Evolutionary conservation across 2,329 filamentous ascomycete species (phyloP).

Genomic region (Colletotrichum gigasporum): DNA sequence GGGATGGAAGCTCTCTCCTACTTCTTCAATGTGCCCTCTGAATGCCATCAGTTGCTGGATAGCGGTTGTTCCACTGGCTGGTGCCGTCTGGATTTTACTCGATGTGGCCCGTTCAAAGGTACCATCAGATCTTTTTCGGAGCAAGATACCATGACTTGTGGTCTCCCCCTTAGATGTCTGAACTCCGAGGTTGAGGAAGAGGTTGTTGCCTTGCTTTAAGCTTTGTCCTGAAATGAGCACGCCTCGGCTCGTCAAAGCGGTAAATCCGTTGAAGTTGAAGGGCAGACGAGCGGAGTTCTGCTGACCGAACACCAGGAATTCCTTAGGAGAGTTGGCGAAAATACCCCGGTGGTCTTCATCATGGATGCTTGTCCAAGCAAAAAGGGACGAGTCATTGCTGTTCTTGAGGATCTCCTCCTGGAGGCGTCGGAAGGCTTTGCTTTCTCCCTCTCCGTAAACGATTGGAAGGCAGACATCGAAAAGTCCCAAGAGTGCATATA

Average conservation of each 20-base stretch:
- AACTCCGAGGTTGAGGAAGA: neutral
- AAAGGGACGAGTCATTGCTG: neutral
- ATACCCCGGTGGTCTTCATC: neutral
- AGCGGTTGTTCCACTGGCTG: neutral
- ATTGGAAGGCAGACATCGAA: constrained; percentile 6
- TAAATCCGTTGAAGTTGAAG: neutral
- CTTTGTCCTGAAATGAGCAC: neutral
- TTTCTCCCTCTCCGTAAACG: neutral
- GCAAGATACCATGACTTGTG: neutral
- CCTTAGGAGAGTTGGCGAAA: neutral
- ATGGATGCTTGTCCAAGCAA: neutral
- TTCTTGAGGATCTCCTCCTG: constrained; percentile 3
- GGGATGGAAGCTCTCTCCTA: too few species aligned
- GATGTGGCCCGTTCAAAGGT: neutral
- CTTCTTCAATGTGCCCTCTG: too few species aligned
- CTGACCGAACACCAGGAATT: neutral
- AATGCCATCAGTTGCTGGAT: neutral
- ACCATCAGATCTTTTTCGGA: neutral
- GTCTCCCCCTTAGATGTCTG: neutral
- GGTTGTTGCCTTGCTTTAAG: neutral
- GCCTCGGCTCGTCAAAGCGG: neutral
- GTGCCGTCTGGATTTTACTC: neutral
- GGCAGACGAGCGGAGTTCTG: neutral
- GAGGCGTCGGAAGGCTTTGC: neutral
- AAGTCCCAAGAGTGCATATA: neutral